Conservation (phyloP, 2,329 filamentous ascomycete genomes). For the Zelopaecilomyces penicillatus region DNA sequence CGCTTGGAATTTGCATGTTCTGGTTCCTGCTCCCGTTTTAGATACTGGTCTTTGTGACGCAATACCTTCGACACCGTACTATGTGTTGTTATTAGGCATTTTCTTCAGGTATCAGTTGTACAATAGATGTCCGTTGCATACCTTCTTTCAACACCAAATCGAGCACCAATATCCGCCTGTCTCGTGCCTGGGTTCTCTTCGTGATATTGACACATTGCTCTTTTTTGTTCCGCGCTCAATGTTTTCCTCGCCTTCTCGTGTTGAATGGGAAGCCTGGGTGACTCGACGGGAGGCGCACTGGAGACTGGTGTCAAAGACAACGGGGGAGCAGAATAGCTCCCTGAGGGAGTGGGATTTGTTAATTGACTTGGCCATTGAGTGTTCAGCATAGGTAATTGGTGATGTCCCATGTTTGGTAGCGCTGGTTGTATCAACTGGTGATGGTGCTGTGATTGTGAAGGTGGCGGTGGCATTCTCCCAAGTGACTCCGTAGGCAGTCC, state of each 20-base stretch:
- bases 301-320: conserved; percentile 51
- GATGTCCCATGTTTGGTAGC: conserved; percentile 41
- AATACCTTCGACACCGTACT: conserved; percentile 99
- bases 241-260: conserved; percentile 69
- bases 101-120: conserved; percentile 1
- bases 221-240: conserved; percentile 80
- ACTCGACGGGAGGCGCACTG: conserved; percentile 36
- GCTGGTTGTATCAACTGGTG: conserved; percentile 25
- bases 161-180: conserved; percentile 91
- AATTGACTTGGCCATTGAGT: conserved; percentile 77
- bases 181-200: conserved; percentile 84
- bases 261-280: conserved; percentile 25
- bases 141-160: conserved; percentile 97
- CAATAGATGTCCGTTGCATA: conserved; percentile 35
- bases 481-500: conserved; percentile 44
- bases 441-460: conserved; percentile 15
- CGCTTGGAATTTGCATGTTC: conserved; percentile 62
- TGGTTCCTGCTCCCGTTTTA: conserved; percentile 72
- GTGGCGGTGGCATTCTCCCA: conserved; percentile 46
- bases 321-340: conserved; percentile 50
- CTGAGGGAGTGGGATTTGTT: conserved; percentile 51
- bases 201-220: conserved; percentile 89
- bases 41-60: conserved; percentile 88
- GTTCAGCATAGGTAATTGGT: conserved; percentile 60
- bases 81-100: not conserved